Base-by-base conservation (phyloP, 2,329 filamentous ascomycete genomes). In the Phialophora macrospora region DNA sequence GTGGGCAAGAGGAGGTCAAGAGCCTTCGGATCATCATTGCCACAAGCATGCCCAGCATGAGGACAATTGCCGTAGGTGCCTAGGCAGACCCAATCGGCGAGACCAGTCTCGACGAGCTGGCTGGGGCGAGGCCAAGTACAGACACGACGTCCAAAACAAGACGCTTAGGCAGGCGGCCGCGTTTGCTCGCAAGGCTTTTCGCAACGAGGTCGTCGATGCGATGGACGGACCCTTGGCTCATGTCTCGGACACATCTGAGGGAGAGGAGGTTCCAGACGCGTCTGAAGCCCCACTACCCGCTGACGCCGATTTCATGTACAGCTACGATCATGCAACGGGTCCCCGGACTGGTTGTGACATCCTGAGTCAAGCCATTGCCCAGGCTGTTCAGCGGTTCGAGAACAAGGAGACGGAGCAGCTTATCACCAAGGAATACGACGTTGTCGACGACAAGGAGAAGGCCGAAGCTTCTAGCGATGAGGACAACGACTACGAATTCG, bases 331-430 rank as follows among this genome's bases (percentile, higher is more conserved):
- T 12, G 72, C 77, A 3, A 75, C 77, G 22, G 81, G 81, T 28
- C 84, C 84, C 17, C 79, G 75, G 65, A 78, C 82, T 57, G 85
- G 85, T 48, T 84, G 83, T 75, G 84, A 85, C 73, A 81, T 88
- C 73, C 79, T 88, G 56, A 83, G 83, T 65, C 78, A 79, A 17
- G 85, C 86, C 11, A 78, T 88, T 38, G 81, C 79, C 62, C 82
- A 85, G 75, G 86, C 86, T 1, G 82, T 87, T 48, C 82, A 86
- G 78, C 82, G 81, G 68, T 88, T 82, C 73, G 85, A 88, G 77
- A 83, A 82, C 67, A 82, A 82, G 71, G 83, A 86, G 76, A 87
- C 84, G 1, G 84, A 86, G 76, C 85, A 86, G 77, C 75, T 88
- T 55, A 82, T 86, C 74, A 84, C 83, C 77, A 80, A 81, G 63